These are phyloP conservation scores for Xylariales sp. DNA, from an alignment of 2,329 filamentous ascomycete species.

Conservation along the genomic window DNA sequence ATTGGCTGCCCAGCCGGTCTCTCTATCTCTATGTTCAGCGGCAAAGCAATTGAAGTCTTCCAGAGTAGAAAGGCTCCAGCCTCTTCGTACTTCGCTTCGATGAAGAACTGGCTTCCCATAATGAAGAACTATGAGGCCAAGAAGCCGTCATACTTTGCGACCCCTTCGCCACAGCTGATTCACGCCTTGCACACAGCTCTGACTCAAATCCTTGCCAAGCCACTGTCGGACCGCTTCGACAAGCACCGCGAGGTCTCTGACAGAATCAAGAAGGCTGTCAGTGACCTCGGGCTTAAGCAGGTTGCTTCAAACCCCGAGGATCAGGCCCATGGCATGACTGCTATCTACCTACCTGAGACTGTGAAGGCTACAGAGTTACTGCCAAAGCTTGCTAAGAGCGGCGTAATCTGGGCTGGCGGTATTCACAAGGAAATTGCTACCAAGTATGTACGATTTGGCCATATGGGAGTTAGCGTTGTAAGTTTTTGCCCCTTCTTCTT, in stretches of 20 bases:
- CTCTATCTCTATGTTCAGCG: constrained; percentile 91
- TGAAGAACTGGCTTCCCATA: constrained; percentile 97
- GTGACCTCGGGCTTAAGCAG: constrained; percentile 80
- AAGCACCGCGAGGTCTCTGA: constrained; percentile 75
- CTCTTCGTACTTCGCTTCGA: constrained; percentile 87
- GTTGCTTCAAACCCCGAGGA: constrained; percentile 81
- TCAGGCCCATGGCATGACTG: constrained; percentile 97
- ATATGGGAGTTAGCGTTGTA: constrained; percentile 92
- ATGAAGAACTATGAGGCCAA: constrained; percentile 99
- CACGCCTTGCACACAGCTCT: constrained; percentile 89
- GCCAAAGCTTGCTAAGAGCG: constrained; percentile 78
- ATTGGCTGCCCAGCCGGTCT: constrained; percentile 93
- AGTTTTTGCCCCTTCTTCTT: constrained; percentile 40
- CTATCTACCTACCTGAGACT: constrained; percentile 87
- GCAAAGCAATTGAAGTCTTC: constrained; percentile 76
- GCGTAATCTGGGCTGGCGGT: constrained; percentile 90
- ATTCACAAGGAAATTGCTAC: constrained; percentile 93
- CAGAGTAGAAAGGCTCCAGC: constrained; percentile 77
- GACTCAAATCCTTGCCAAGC: constrained; percentile 76
- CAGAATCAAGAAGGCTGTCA: constrained; percentile 79
- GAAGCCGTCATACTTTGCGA: constrained; percentile 97
- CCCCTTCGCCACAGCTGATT: constrained; percentile 88
- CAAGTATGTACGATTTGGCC: constrained; percentile 92
- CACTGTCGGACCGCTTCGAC: constrained; percentile 78
- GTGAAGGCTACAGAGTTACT: constrained; percentile 78